These are phyloP conservation scores for Aspergillus fijiensis DNA, from an alignment of 2,329 filamentous ascomycete genomes.

Conservation along the genomic window DNA sequence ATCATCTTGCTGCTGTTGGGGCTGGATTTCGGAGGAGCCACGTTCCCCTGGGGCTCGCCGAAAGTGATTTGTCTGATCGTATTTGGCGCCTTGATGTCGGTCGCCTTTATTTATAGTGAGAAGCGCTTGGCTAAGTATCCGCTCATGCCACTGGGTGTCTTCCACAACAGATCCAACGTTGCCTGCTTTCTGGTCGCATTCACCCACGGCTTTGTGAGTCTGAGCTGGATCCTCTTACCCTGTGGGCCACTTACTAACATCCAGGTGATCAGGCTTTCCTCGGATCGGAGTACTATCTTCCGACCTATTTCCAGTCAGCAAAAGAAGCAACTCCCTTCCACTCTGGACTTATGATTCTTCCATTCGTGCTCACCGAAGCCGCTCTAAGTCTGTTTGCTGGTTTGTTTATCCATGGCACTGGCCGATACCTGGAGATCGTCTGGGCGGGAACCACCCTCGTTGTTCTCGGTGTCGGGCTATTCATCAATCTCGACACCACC, in stretches of 20 bases:
- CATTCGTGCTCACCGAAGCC: slow-evolving; percentile 54
- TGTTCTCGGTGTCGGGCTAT: slow-evolving; percentile 50
- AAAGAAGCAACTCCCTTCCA: slow-evolving; percentile 59
- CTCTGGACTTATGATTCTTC: slow-evolving; percentile 61
- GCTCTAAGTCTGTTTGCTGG: slow-evolving; percentile 48
- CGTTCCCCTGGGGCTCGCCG: slow-evolving; percentile 54
- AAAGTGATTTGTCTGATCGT: slow-evolving; percentile 58
- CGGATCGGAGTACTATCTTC: slow-evolving; percentile 67
- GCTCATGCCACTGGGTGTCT: slow-evolving; percentile 66
- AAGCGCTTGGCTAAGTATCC: slow-evolving; percentile 63
- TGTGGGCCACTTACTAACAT: background rate
- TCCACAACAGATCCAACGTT: slow-evolving; percentile 56
- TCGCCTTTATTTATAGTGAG: slow-evolving; percentile 62
- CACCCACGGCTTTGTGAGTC: slow-evolving; percentile 47
- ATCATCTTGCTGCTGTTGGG: slow-evolving; percentile 55
- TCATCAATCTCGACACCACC: slow-evolving; percentile 41
- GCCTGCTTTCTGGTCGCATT: slow-evolving; percentile 55
- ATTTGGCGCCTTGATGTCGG: slow-evolving; percentile 50
- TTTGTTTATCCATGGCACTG: slow-evolving; percentile 51
- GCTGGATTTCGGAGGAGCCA: slow-evolving; percentile 54
- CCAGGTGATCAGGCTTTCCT: slow-evolving; percentile 58
- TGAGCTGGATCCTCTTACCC: too few relatives aligned
- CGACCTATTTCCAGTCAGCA: slow-evolving; percentile 71
- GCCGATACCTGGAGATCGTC: slow-evolving; percentile 50
- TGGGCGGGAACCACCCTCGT: slow-evolving; percentile 45